Base-by-base conservation (phyloP, 2,329 filamentous ascomycete genomes). In the Ilyonectria sp. region DNA sequence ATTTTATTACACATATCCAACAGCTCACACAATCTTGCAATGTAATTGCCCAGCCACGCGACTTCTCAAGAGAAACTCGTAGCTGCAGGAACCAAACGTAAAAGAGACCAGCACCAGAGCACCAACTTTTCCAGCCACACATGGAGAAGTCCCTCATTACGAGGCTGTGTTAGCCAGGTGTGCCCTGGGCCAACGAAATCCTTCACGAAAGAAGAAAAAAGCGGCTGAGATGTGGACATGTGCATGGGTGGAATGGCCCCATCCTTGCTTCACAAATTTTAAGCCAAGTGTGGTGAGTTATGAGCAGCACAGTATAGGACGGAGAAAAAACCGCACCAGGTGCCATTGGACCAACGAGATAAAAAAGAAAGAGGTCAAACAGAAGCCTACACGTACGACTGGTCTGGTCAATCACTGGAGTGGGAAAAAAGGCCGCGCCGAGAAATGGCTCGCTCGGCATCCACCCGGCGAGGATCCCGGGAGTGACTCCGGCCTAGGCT, bases 371-470 rank as follows among this genome's bases (percentile, higher is more conserved):
- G 10, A 49, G 19, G 15, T 21, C 37, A 17, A 35, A 35, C 8
- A 21, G 17, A 13, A 43, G 31, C 33, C 40, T 56, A 60, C 9
- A 57, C 26, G 47, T n/a, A 54, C 9, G 29, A 8, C 26, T 52
- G 17, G 26, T 19, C 26, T 52, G 9, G 26, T 19, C 15, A 26
- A 21, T 13, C 37, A 33, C 35, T 19, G 11, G 26, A 49, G 47
- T 2, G 17, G 19, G 46, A 31, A 21, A 37, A 46, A 37, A 58
- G 46, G 31, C n/a, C 40, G 47, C 47, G 54, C 43, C 8, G 63
- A 55, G 40, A 65, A 65, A 65, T 60, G 56, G 50, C 56, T 56
- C 63, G 49, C 56, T 50, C 55, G 62, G 62, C 55, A 53, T 31
- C 55, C 54, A 49, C 49, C 40, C 61, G 61, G 61, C 54, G 55